Evolutionary conservation across 2,329 filamentous ascomycete species (phyloP), one percentile per base, ranked within the genome.

Genomic region (Pseudohalonectria lignicola): DNA sequence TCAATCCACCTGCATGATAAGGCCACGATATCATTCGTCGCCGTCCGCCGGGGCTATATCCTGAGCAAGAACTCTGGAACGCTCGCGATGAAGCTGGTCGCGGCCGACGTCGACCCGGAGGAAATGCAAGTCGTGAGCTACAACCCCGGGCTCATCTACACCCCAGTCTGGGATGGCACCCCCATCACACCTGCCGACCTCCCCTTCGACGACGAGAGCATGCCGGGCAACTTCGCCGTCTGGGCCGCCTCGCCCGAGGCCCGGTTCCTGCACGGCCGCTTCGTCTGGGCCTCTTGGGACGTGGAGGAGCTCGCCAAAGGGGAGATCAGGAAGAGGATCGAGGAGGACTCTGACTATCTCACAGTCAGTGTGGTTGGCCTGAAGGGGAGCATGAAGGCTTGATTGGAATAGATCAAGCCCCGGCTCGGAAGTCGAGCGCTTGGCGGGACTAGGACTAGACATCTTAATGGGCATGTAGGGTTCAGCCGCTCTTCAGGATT

Each of bases 271-370:
- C 60, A 59, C 32, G 56, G 57, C 4, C 60, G 59, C 20, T 59
- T 59, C 26, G 49, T 61, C 4, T 61, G 55, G 52, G 50, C 55
- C 6, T 53, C 53, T n/a, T 67, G 63, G 62, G 63, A 67, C 44
- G 52, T 63, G 2, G 50, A 60, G 16, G 60, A 64, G 43, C 38
- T 64, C n/a, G 43, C 34, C n/a, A 37, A 26, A 5, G 46, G 46
- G 2, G 34, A 38, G 1, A 38, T 43, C 10, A 31, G 39, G 18
- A 39, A 44, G 25, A 30, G 26, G 10, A 26, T 53, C 17, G 36
- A 42, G 4, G 38, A 36, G 9, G 39, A 51, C 19, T 36, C 36
- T 4, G 28, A 46, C 21, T 51, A 42, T 23, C 42, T 53, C 5
- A 50, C 26, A 13, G 16, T 45, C 4, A 38, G 37, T 16, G 33